Base-by-base conservation (phyloP, 106 monocot species). In the Dioscorea zingiberensis region DNA sequence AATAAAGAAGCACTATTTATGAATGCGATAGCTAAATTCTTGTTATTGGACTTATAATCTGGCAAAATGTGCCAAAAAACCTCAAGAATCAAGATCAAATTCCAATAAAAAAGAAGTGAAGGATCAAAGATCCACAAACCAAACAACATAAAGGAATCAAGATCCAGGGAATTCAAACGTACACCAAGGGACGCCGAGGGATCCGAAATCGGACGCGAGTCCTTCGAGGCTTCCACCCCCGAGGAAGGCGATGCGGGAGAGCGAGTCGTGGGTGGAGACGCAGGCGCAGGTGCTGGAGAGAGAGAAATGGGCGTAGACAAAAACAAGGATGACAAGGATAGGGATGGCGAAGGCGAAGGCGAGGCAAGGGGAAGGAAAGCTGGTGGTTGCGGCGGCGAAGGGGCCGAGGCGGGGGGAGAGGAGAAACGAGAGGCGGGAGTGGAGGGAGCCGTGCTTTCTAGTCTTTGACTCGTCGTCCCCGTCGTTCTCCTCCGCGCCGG, bases 121-220 rank as follows among this genome's bases (percentile, higher is more conserved):
- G 38, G 10, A 38, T 38, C 38, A 38, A 38, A 38, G 38, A 38
- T 38, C 38, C 38, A 38, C 38, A 38, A 38, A 38, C 38, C 38
- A 38, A 38, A 38, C 3, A 6, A 38, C 1, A 38, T 30, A 30
- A 38, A 51, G 14, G 18, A 51, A 51, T 51, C 19, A 62, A 28
- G 13, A 47, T 48, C 32, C 18, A 66, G 23, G 19, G 51, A 7
- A 51, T 13, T 16, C 19, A 55, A 16, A 48, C 83, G 84, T 80
- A 97, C 97, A 97, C 85, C 86, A 88, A 66, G 97, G 97, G 21
- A 97, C 97, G 58, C 97, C 97, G 69, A 97, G 97, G 32, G 81
- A 81, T 48, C 97, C 97, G 69, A 92, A 97, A 49, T 92, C 91
- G 30, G 91, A 97, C 25, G 85, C 85, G 14, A 90, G 56, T 1